Conservation (phyloP, 306 rosid species). For the Rosa persica region DNA sequence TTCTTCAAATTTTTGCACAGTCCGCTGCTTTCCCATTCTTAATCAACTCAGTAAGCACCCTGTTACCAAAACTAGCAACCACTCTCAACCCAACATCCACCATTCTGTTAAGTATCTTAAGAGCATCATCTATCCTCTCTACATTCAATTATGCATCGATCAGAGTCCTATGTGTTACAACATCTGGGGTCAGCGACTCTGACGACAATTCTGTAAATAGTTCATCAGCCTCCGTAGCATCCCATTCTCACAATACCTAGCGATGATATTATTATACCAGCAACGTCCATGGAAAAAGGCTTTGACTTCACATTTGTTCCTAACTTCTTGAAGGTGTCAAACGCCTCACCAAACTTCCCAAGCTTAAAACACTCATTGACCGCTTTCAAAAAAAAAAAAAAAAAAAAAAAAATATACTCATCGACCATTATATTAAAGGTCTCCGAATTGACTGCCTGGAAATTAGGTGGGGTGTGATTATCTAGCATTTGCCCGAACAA, state of each 20-base stretch:
- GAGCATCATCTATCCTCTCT: constrained; percentile 68
- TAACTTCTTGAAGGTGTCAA: constrained; percentile 70
- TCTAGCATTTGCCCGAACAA: constrained; percentile 79
- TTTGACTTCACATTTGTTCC: constrained; percentile 68
- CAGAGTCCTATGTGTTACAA: constrained; percentile 65
- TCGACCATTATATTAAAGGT: constrained; percentile 87
- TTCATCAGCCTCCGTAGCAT: constrained; percentile 72
- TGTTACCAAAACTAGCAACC: constrained; percentile 73
- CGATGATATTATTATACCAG: constrained; percentile 84
- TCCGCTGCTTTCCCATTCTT: constrained; percentile 67
- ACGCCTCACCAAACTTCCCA: constrained; percentile 52
- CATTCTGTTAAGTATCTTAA: constrained; percentile 70
- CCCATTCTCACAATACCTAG: constrained; percentile 71
- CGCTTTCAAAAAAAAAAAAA: too few species aligned
- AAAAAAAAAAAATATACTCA: too few species aligned
- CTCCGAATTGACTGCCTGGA: constrained; percentile 86
- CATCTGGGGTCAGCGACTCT: constrained; percentile 82
- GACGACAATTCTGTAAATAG: constrained; percentile 68
- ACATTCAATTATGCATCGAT: constrained; percentile 71
- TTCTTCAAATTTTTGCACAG: constrained; percentile 72
- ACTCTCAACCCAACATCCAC: constrained; percentile 86
- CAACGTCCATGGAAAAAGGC: constrained; percentile 91
- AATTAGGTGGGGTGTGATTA: constrained; percentile 82
- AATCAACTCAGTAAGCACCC: constrained; percentile 68
- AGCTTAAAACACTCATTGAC: constrained; percentile 77